phyloP scores from a whole-genome alignment of 2,329 filamentous ascomycete species.

The Nemania sp. region DNA sequence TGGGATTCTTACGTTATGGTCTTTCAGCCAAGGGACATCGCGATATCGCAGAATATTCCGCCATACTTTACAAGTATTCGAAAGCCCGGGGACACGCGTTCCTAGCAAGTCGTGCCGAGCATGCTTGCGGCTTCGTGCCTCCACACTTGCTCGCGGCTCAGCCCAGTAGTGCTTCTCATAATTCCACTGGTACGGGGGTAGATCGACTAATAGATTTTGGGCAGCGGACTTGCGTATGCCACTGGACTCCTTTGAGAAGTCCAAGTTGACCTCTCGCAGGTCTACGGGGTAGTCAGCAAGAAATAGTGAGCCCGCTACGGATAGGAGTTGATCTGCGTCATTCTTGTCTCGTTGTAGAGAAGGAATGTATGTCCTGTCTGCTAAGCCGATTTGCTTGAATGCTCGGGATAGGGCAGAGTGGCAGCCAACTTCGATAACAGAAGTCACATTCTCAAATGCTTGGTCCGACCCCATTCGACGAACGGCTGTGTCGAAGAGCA shows the following conservation, averaged over 20 bases:
- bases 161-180: conserved; percentile 41
- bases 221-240: conserved; percentile 23
- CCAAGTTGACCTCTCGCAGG: conserved; percentile 34
- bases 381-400: conserved; percentile 49
- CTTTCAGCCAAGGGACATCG: conserved; percentile 54
- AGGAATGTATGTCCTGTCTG: conserved; percentile 38
- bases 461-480: conserved; percentile 53
- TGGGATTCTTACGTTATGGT: conserved; percentile 48
- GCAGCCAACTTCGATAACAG: conserved; percentile 43
- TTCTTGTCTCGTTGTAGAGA: conserved; percentile 39
- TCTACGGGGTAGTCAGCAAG: conserved; percentile 39
- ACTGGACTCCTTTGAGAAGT: conserved; percentile 9
- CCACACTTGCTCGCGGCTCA: conserved; percentile 38
- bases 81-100: conserved; percentile 28
- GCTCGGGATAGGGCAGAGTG: conserved; percentile 49
- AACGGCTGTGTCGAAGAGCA: conserved; percentile 52
- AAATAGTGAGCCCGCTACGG: conserved; percentile 40
- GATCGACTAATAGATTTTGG: conserved; percentile 36
- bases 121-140: conserved; percentile 28
- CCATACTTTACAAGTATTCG: conserved; percentile 44
- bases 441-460: conserved; percentile 43
- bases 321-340: conserved; percentile 36
- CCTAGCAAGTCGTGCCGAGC: conserved; percentile 40
- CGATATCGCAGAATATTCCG: conserved; percentile 52
- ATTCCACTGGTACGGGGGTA: conserved; percentile 46